Conservation (phyloP, 495 filamentous ascomycete genomes). For the Hyphodiscus hymeniophilus region DNA sequence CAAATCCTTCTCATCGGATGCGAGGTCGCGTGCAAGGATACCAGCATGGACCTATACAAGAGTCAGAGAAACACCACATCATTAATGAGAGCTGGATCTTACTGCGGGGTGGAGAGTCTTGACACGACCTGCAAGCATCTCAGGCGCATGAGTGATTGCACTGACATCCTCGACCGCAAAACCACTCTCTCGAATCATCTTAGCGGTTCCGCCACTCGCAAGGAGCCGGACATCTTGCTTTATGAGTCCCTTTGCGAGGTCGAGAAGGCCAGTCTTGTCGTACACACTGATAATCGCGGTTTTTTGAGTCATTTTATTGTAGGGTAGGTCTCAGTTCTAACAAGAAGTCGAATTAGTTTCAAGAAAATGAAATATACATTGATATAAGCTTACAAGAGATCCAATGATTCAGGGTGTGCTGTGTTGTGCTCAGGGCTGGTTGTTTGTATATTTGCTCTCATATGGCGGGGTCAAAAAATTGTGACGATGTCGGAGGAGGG, state of each 20-base stretch:
- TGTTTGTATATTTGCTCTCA: no score
- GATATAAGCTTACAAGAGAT: background rate
- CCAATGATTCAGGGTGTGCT: no score
- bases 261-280: constrained; percentile 94
- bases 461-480: no score
- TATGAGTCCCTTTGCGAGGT: constrained; percentile 89
- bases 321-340: background rate
- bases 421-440: no score
- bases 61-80: background rate
- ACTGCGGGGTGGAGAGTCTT: constrained; percentile 93
- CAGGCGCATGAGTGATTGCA: constrained; percentile 94
- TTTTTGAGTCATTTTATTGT: constrained; percentile 9
- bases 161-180: constrained; percentile 91
- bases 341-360: background rate
- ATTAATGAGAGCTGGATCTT: background rate
- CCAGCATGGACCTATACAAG: constrained; percentile 56
- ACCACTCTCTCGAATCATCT: constrained; percentile 89
- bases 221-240: constrained; percentile 87
- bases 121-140: constrained; percentile 93
- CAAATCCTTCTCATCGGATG: constrained; percentile 91
- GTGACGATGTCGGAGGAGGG: no score
- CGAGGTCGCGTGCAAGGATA: constrained; percentile 88
- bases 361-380: background rate
- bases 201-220: constrained; percentile 88
- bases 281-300: constrained; percentile 93